A percentile compares a stretch with the other conserved stretches of the same genome.
Conservation (phyloP, 352 stramenopile genomes). For the Pythium oligandrum region DNA sequence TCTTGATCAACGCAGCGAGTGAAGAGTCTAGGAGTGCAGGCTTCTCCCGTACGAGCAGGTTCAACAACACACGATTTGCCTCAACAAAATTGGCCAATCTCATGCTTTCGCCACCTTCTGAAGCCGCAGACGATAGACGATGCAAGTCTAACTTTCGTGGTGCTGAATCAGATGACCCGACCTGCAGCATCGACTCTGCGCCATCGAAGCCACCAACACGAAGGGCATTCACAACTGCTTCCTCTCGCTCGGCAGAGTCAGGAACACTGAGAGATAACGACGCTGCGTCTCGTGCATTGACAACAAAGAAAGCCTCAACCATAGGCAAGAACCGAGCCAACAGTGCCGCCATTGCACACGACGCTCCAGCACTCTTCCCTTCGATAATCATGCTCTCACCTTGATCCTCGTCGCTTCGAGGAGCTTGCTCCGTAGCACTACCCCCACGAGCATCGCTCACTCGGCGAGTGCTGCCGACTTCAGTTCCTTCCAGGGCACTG, state of each 20-base stretch:
- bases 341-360: constrained; percentile 89
- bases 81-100: constrained; percentile 92
- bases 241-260: constrained; percentile 71
- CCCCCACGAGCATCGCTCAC: background rate
- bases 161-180: constrained; percentile 1
- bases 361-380: constrained; percentile 84
- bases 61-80: constrained; percentile 95
- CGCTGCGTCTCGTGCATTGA: constrained; percentile 89
- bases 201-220: constrained; percentile 57
- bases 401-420: constrained; percentile 42
- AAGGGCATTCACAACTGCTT: constrained; percentile 68
- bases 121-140: constrained; percentile 34
- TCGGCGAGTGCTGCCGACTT: constrained; percentile 6
- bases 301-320: constrained; percentile 98
- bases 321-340: constrained; percentile 97
- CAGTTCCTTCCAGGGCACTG: constrained; percentile 67
- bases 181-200: constrained; percentile 5
- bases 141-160: constrained; percentile 22
- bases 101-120: constrained; percentile 58
- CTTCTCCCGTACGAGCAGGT: constrained; percentile 96
- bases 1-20: constrained; percentile 94
- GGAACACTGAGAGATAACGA: constrained; percentile 73
- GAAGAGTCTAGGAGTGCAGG: constrained; percentile 95
- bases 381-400: constrained; percentile 78
- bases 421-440: constrained; percentile 2